Base-by-base conservation (phyloP, 768 basidiomycete species). In the Mycena kentingensis region DNA sequence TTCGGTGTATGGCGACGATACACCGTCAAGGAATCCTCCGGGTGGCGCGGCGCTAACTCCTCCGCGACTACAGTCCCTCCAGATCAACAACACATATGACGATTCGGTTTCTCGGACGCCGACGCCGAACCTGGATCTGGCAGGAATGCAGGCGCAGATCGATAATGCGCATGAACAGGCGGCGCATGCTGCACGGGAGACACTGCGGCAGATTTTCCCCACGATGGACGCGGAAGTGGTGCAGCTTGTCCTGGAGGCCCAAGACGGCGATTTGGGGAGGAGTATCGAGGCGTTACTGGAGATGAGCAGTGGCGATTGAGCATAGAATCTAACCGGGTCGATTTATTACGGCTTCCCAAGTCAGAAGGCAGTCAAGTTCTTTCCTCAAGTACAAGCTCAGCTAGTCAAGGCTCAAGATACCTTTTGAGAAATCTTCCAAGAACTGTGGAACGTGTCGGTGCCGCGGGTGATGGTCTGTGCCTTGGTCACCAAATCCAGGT, bases 171-270 rank as follows among this genome's bases (percentile, higher is more conserved):
- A 90, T 60, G 83, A 85, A 52, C 78, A 84, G 37, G 90, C 88
- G 19, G 81, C 81, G 15, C 81, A 77, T 15, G 90, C 89, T 3
- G 79, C 90, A 45, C 73, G 77, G 49, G 84, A 85, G 60, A 96
- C 93, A 26, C 71, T 98, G 55, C 70, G 79, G 50, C 92, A 95
- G 70, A 96, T 96, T 55, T 98, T 98, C 78, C 94, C 94, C 2
- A 68, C 67, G 10, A 75, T 89, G 58, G 95, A 98, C 63, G 67
- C 67, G 39, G 95, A 95, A 68, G 83, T 97, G 27, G 79, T 93
- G 35, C 90, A 93, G 53, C 87, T 83, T 82, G 92, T 98, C 29
- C 71, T 96, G 52, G 93, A 96, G 65, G 92, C 90, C 38, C 93
- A 93, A 61, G 82, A 81, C 7, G 90, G 91, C 18, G 93, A 97